Evolutionary conservation across 2,329 filamentous ascomycete genomes (phyloP).

Genomic region (Trichoderma oligosporum): DNA sequence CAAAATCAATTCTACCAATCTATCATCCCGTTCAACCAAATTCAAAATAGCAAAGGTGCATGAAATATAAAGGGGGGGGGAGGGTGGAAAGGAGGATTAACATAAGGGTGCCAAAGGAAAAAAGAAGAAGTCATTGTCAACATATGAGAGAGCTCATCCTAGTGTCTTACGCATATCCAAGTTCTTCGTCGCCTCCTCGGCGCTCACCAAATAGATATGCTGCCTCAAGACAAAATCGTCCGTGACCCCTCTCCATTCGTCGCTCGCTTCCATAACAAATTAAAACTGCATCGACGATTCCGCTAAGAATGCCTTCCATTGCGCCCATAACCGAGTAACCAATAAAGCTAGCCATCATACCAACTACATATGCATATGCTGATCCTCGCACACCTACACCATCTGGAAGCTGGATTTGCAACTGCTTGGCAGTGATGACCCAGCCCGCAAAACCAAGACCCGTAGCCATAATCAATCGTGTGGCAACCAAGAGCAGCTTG

Average conservation of each 20-base stretch:
- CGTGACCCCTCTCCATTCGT: slow-evolving; percentile 61
- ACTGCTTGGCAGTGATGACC: slow-evolving; percentile 83
- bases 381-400: slow-evolving; percentile 65
- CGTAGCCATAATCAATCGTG: slow-evolving; percentile 84
- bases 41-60: background rate
- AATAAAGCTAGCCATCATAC: slow-evolving; percentile 86
- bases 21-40: slow-evolving; percentile 11
- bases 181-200: slow-evolving; percentile 30
- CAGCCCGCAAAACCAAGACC: slow-evolving; percentile 92
- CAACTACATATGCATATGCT: slow-evolving; percentile 91
- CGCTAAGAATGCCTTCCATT: slow-evolving; percentile 83
- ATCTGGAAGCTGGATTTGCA: slow-evolving; percentile 57
- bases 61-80: background rate
- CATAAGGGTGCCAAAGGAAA: background rate
- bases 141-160: background rate
- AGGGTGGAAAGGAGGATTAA: background rate
- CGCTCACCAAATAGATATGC: slow-evolving; percentile 78
- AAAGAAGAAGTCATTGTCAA: background rate
- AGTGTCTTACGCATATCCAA: slow-evolving; percentile 27
- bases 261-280: slow-evolving; percentile 94
- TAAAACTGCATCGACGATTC: slow-evolving; percentile 81
- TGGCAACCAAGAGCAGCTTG: slow-evolving; percentile 86
- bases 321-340: slow-evolving; percentile 90
- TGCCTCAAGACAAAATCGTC: slow-evolving; percentile 86
- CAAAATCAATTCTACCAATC: slow-evolving; percentile 20